Conservation (phyloP, 2,329 filamentous ascomycete species). For the Daldinia eschscholtzii region DNA sequence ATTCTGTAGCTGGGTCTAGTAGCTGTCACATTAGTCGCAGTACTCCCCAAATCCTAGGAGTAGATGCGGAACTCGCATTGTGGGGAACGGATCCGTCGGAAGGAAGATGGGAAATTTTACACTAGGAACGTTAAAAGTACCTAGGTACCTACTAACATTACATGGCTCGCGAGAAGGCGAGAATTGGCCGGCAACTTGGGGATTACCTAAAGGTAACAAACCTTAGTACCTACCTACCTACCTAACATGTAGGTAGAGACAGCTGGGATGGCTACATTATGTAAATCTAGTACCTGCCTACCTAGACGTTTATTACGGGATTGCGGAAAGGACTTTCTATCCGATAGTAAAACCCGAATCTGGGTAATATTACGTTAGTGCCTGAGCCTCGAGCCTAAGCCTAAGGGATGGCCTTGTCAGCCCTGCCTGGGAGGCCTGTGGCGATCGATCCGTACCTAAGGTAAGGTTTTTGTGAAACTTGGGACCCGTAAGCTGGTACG, state of each 20-base stretch:
- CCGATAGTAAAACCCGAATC: background rate
- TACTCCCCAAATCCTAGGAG: slow-evolving; percentile 6
- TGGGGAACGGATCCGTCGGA: slow-evolving; percentile 42
- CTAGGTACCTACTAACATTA: slow-evolving; percentile 3
- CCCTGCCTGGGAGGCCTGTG: slow-evolving; percentile 10
- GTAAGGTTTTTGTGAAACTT: slow-evolving; percentile 11
- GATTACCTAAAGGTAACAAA: background rate
- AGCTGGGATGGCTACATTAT: background rate
- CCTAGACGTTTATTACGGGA: slow-evolving; percentile 25
- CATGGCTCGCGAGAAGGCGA: slow-evolving; percentile 4
- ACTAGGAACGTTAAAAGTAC: slow-evolving; percentile 4
- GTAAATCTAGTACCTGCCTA: too few relatives aligned
- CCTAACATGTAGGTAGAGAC: too few relatives aligned
- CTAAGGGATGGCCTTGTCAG: background rate
- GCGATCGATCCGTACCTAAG: background rate
- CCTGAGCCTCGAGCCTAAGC: background rate
- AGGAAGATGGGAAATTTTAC: slow-evolving; percentile 23
- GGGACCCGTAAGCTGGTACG: background rate
- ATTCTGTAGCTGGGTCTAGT: slow-evolving; percentile 5
- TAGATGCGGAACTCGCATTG: slow-evolving; percentile 8
- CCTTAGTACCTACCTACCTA: background rate
- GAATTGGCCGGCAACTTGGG: slow-evolving; percentile 1
- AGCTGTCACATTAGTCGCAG: slow-evolving; percentile 20
- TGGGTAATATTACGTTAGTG: slow-evolving; percentile 1
- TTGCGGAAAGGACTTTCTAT: slow-evolving; percentile 2